Evolutionary conservation across 1,139 yeast genomes (phyloP), one percentile per base, ranked within the genome.

Genomic region (Yamadazyma dendronema): DNA sequence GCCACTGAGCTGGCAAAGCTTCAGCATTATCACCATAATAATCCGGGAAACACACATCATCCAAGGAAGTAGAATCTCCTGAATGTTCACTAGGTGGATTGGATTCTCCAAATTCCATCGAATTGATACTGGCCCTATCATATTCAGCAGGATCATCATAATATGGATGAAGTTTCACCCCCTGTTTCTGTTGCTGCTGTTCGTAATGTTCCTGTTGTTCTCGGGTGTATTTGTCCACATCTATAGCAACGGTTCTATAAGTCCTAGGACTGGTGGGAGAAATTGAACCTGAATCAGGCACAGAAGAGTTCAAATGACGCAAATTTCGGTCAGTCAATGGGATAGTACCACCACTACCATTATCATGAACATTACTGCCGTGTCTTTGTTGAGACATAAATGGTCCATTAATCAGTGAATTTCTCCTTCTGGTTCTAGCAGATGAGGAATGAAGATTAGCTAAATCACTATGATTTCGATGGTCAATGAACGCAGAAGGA

Each of bases 11-110:
- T 30, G 40, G 47, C 2, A 46, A 38, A 12, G 42, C 40, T 23
- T 47, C 48, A 19, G 54, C 52, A 27, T 54, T 59, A 30, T 54
- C 57, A 30, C 61, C 70, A 43, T 67, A 65, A 48, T 68, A 69
- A 37, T 68, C 73, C 2, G 94, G 94, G 56, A 85, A 77, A 54
- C 95, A 87, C 17, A 92, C 98, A 59, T 92, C 97, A 54, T 84
- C 90, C 41, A 90, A 63, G 0, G 96, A 84, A 1, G 76, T 67
- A 5, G 92, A 81, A 40, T 79, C 81, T 21, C 89, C 78, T 12
- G 84, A 72, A 44, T 90, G 74, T 40, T 89, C 78, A 12, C 86
- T 77, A 1, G 84, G 73, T 2, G 94, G 94, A 48, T 84, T 83
- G 8, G 90, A 83, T 29, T 67, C 72, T 3, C 76, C 76, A 49